phyloP scores from a whole-genome alignment of 352 stramenopile genomes.

The Globisporangium spiculum region DNA sequence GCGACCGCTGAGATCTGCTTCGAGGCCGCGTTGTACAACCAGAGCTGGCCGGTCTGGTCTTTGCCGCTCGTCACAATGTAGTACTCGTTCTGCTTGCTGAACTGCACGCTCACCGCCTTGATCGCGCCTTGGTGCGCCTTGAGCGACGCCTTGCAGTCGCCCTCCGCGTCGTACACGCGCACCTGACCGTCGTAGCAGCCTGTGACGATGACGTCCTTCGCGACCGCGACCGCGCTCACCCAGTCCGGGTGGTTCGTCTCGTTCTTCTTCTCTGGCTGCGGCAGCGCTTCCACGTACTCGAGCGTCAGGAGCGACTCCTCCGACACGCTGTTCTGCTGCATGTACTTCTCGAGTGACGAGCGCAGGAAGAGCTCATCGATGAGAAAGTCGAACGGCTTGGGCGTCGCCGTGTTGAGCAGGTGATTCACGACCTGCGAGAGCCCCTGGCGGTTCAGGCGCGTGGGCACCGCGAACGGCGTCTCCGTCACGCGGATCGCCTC shows the following conservation, averaged over 20 bases:
- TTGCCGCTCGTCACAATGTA: constrained; percentile 75
- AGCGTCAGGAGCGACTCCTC: constrained; percentile 85
- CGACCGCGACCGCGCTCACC: constrained; percentile 72
- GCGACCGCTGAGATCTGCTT: constrained; percentile 48
- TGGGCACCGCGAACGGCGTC: constrained; percentile 86
- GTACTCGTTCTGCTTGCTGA: constrained; percentile 38
- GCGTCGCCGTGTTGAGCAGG: constrained; percentile 56
- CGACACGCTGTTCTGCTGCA: constrained; percentile 56
- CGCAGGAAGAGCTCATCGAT: constrained; percentile 73
- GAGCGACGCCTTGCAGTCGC: constrained; percentile 50
- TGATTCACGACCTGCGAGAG: constrained; percentile 91
- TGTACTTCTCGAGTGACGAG: constrained; percentile 75
- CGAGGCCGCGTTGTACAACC: constrained; percentile 37
- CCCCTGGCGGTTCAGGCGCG: constrained; percentile 68
- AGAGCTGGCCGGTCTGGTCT: constrained; percentile 73
- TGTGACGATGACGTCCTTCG: constrained; percentile 57
- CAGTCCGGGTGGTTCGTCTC: constrained; percentile 79
- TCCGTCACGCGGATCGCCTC: constrained; percentile 85
- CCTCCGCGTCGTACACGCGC: constrained; percentile 63
- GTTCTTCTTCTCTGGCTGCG: constrained; percentile 65
- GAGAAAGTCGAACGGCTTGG: constrained; percentile 86
- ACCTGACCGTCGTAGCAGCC: constrained; percentile 87
- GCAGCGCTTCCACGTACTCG: constrained; percentile 86
- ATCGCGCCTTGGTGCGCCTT: constrained; percentile 80
- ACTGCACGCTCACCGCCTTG: constrained; percentile 55